Percentiles rank a stretch among this genome's conserved stretches.
phyloP scores from a whole-genome alignment of 306 rosid species.

The Neltuma alba region DNA sequence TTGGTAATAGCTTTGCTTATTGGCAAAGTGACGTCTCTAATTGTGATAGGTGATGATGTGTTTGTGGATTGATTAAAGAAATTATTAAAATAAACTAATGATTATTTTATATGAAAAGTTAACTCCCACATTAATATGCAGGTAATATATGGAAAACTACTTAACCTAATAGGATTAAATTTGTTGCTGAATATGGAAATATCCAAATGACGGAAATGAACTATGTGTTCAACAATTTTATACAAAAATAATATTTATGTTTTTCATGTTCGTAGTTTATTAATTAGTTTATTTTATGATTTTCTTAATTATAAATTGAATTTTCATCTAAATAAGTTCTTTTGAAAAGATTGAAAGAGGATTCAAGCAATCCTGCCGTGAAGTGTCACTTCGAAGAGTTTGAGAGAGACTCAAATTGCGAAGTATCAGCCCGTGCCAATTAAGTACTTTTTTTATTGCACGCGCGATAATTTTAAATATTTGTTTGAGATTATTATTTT shows the following conservation, averaged over 20 bases:
- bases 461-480: too few species aligned
- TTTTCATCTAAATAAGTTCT: neutral
- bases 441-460: too few species aligned
- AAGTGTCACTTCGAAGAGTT: neutral
- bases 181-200: too few species aligned
- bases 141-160: too few species aligned
- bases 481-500: too few species aligned
- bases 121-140: neutral
- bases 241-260: neutral
- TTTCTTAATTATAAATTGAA: neutral
- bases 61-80: neutral
- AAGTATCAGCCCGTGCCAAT: neutral
- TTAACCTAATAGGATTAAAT: too few species aligned
- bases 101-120: neutral
- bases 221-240: neutral
- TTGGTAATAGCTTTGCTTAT: neutral
- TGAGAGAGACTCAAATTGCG: neutral
- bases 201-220: neutral
- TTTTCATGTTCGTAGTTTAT: neutral
- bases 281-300: too few species aligned
- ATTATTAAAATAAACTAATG: neutral
- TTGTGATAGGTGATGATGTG: neutral
- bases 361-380: neutral
- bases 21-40: neutral
- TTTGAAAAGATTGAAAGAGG: neutral